A percentile compares a stretch with the other conserved stretches of the same genome.
phyloP scores from a whole-genome alignment of 202 grass and related monocot species.

The Hordeum pubiflorum region DNA sequence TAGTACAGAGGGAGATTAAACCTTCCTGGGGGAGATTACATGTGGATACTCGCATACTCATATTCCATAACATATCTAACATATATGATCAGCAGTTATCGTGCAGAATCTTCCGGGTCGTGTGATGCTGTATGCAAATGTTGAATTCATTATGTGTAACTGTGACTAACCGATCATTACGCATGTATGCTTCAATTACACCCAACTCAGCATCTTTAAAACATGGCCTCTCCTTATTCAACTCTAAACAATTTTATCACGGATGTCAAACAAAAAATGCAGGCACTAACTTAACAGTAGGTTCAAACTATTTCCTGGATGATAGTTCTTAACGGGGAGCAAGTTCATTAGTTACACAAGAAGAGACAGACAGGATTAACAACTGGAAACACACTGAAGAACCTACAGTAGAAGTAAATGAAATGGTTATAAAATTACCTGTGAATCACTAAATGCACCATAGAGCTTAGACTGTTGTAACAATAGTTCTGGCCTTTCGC shows the following conservation, averaged over 20 bases:
- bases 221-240: not conserved
- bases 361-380: not conserved
- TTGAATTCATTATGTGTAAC: not conserved
- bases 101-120: not conserved
- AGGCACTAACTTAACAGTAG: not conserved
- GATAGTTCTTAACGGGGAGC: not conserved
- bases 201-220: not conserved
- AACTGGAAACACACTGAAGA: not conserved
- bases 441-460: constrained; percentile 75
- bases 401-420: not conserved
- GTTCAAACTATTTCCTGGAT: not conserved
- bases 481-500: constrained; percentile 51
- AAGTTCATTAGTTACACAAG: not conserved
- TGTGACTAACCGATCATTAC: not conserved
- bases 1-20: not conserved
- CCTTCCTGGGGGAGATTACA: not conserved
- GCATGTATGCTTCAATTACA: not conserved
- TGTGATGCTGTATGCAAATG: not conserved
- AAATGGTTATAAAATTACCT: constrained; percentile 40
- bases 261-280: not conserved
- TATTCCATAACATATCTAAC: not conserved
- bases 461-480: constrained; percentile 57
- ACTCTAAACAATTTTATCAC: constrained; percentile 9
- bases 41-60: not conserved
- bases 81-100: not conserved